Evolutionary conservation across 2,329 filamentous ascomycete genomes (phyloP), one percentile per base, ranked within the genome.

Genomic region (Venturia pyrina): DNA sequence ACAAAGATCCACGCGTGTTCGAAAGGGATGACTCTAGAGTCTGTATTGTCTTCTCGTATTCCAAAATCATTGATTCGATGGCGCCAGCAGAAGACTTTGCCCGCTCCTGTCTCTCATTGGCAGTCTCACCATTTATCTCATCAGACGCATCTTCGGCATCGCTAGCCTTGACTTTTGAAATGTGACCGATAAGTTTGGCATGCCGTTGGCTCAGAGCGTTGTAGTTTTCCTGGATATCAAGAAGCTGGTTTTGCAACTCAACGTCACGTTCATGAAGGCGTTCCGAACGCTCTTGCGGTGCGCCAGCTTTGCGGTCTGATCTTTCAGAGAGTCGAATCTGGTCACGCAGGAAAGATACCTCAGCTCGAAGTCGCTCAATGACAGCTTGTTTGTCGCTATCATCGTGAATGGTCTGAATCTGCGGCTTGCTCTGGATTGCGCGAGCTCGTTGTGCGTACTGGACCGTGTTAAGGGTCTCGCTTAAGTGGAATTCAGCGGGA

Each of bases 21-120:
- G 93, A 93, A 17, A 99, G 84, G 1, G 93, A 97, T 63, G 92
- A 87, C 76, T 99, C 95, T 19, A 99, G 83, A 64, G 86, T 89
- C 75, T 98, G 93, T 62, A 99, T 99, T 0, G 96, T 99, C 82
- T 96, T 98, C 76, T 99, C 96, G 74, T 99, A 99, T 77, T 99
- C 95, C 62, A 98, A 80, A 3, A 99, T 91, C 28, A 99, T 91
- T 73, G 96, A 90, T 73, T 99, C 95, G 24, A 99, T 93, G 37
- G 93, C 93, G 74, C 96, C 89, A 1, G 93, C 93, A 74, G 99
- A 98, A 0, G 91, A 96, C 74, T 96, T 96, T 21, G 96, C 99
- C 50, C 95, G 88, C 74, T 97, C 96, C 69, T 98, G 79, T 64
- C 95, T 85, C 74, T 97, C 93, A 32, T 92, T 88, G 0, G 92